These are phyloP conservation scores for Zopfochytrium polystomum DNA, from an alignment of 371 early-diverging fungal genomes.

Conservation along the genomic window DNA sequence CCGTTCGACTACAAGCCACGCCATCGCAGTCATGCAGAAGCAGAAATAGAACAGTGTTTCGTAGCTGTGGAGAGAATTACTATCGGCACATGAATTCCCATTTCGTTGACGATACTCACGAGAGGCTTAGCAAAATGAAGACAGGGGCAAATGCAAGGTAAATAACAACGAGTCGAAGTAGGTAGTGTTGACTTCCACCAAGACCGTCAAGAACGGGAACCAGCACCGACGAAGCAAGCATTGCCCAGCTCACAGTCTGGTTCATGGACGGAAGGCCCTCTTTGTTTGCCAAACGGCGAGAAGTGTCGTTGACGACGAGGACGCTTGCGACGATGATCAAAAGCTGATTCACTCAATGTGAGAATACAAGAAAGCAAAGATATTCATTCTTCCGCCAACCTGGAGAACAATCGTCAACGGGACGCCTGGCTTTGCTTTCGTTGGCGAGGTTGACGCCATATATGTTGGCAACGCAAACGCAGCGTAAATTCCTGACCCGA, in stretches of 20 bases:
- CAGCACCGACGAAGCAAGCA: slow-evolving; percentile 53
- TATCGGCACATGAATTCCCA: too few relatives aligned
- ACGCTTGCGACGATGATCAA: slow-evolving; percentile 22
- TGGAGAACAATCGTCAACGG: too few relatives aligned
- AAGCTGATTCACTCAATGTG: slow-evolving; percentile 20
- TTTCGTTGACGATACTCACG: slow-evolving; percentile 42
- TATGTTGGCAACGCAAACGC: slow-evolving; percentile 11
- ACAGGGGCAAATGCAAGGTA: slow-evolving; percentile 84
- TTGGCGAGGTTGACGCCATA: neutral
- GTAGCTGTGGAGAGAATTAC: slow-evolving; percentile 47
- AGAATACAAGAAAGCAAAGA: neutral
- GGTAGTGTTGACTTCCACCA: slow-evolving; percentile 62
- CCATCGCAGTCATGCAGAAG: slow-evolving; percentile 66
- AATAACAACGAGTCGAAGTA: slow-evolving; percentile 72
- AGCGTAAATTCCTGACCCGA: slow-evolving; percentile 27
- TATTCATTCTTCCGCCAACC: too few relatives aligned
- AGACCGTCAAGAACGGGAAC: slow-evolving; percentile 38
- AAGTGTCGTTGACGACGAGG: slow-evolving; percentile 34
- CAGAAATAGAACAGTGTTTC: slow-evolving; percentile 85
- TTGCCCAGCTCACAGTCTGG: slow-evolving; percentile 65
- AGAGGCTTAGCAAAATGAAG: slow-evolving; percentile 82
- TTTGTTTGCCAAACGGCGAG: slow-evolving; percentile 39
- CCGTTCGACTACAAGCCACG: slow-evolving; percentile 82
- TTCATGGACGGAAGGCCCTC: slow-evolving; percentile 69
- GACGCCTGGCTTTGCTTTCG: too few relatives aligned